Evolutionary conservation across 208 protist species (phyloP).

Genomic region (Polymyxa betae): DNA sequence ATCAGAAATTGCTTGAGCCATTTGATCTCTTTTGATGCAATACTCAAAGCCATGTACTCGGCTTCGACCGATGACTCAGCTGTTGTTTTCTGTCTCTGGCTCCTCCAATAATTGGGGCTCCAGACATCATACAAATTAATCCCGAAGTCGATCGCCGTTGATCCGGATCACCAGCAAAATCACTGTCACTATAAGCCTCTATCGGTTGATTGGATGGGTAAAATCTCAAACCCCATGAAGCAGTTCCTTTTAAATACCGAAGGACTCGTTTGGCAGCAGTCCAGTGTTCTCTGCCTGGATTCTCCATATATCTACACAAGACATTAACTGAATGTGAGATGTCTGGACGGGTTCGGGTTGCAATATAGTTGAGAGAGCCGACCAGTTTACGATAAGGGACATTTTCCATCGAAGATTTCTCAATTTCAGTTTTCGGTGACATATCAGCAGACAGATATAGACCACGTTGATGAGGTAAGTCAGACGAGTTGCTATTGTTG

Average conservation of each 20-base stretch:
- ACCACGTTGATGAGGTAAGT: background rate
- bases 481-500: background rate
- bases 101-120: conserved; percentile 41
- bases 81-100: background rate
- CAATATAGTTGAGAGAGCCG: background rate
- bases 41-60: conserved; percentile 48
- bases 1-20: conserved; percentile 51
- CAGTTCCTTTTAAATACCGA: background rate
- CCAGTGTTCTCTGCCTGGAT: background rate
- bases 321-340: background rate
- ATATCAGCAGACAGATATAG: background rate
- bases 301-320: background rate
- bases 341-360: too few relatives aligned
- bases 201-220: background rate
- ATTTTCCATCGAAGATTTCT: background rate
- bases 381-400: background rate
- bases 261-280: background rate
- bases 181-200: conserved; percentile 30
- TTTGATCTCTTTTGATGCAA: background rate
- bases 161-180: conserved; percentile 49
- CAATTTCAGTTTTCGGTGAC: background rate
- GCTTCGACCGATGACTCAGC: background rate
- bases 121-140: background rate
- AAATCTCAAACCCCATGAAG: background rate
- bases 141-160: conserved; percentile 34